Base-by-base conservation (phyloP, 345 rosid genomes). In the Geranium brycei region DNA sequence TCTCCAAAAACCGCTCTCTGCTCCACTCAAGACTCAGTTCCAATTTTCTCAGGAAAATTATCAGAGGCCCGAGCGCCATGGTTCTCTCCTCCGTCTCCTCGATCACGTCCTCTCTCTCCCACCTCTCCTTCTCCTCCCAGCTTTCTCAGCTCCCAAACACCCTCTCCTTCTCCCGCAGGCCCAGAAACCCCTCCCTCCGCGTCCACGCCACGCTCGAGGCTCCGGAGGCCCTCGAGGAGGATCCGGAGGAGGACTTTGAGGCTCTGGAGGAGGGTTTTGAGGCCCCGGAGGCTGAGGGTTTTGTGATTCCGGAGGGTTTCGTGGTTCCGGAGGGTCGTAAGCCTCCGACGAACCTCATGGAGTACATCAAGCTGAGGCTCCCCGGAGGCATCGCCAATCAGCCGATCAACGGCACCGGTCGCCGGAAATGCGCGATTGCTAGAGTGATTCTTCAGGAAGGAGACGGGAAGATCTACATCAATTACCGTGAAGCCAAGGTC, bases 351-450 rank as follows among this genome's bases (percentile, higher is more conserved):
- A 35, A 85, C 70, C 80, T 93, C 62, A 76, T 80, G 75, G 86
- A 86, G 51, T 80, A 82, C 62, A 96, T 93, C 16, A 93, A 90
- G 70, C 77, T 91, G n/a, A 73, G 95, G 65, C 91, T 87, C 7
- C 99, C 96, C 0, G 97, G 91, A 31, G 99, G 97, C 13, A 87
- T 93, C 72, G 91, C 97, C 4, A 95, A 96, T 17, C 97, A 93
- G 70, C 77, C 87, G 12, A 79, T 90, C 64, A 74, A 80, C 31
- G 99, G 99, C 58, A 93, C 97, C 17, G 99, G 96, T 11, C 86
- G 97, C 68, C 82, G 95, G 61, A 93, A 93, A 69, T 83, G 90
- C 72, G 93, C 99, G 65, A 81, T 83, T 53, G 97, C 99, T 71
- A 80, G 95, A 57, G 99, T 93, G 2, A 91, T 92, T 35, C 91